Evolutionary conservation across 2,329 filamentous ascomycete species (phyloP), one percentile per base, ranked within the genome.

Genomic region (Pyricularia grisea): DNA sequence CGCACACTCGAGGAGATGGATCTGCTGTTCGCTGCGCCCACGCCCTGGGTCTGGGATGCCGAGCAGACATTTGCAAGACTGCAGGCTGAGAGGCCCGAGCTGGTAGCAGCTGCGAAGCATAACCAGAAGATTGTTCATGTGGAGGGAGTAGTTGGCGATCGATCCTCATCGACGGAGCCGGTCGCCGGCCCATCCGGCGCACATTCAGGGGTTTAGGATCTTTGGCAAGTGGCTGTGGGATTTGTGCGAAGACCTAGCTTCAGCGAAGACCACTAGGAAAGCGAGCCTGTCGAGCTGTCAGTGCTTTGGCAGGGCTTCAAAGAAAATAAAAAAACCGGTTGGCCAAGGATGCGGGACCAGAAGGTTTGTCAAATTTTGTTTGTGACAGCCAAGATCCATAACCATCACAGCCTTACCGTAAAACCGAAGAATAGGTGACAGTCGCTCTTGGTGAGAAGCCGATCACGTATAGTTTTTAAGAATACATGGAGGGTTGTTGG

Each of bases 1-100:
- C 84, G 90, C 0, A 92, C 90, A 0, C 80, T 93, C 0, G 91
- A 93, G 74, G 90, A 92, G 74, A 92, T 93, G 81, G 88, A 93
- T 71, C 78, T 92, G 0, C 78, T 93, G 0, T 93, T 93, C 72
- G 88, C 90, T 0, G 84, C 87, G 0, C 81, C 88, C 23, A 88
- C 83, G 0, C 86, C 87, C 4, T 92, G 88, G 88, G 84, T 85
- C 1, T 92, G 90, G 90, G 88, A 91, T 67, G 73, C 72, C 2
- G 73, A 74, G 67, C 69, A 70, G 60, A 73, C 67, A 2, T 74
- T 73, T 68, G 67, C 67, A 10, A 70, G 69, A 23, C 70, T 74
- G 31, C 72, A 72, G 50, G 70, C 69, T 1, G 72, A 73, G 67
- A 67, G 70, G n/a, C 72, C 72, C 5, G 69, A 73, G 10, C 65